Percentiles rank a stretch among this genome's conserved stretches.
Conservation (phyloP, 192 early-diverging fungal genomes). For the Coemansia sp. region DNA sequence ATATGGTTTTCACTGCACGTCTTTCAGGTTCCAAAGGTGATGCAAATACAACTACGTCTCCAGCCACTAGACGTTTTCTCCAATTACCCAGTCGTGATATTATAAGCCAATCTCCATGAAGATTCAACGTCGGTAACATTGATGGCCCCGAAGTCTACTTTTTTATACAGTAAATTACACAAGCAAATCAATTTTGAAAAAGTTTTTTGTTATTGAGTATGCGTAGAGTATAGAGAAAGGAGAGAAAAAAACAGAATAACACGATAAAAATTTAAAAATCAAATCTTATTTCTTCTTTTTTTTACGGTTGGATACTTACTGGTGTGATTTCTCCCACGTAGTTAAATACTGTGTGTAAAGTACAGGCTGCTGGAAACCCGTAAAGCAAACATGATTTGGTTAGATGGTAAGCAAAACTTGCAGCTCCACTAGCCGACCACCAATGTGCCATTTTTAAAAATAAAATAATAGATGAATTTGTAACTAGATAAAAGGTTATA, state of each 20-base stretch:
- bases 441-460: neutral
- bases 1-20: slow-evolving; percentile 74
- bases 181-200: neutral
- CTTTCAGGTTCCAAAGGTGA: slow-evolving; percentile 68
- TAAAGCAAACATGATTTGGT: slow-evolving; percentile 1
- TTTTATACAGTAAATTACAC: neutral
- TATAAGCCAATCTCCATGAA: slow-evolving; percentile 72
- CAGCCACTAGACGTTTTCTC: slow-evolving; percentile 49
- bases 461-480: neutral
- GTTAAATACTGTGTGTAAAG: slow-evolving; percentile 65
- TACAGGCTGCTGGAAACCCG: slow-evolving; percentile 62
- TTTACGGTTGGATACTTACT: slow-evolving; percentile 47
- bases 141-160: slow-evolving; percentile 67
- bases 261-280: neutral
- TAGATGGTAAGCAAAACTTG: neutral
- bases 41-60: slow-evolving; percentile 75
- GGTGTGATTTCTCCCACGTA: slow-evolving; percentile 73
- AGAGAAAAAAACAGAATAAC: neutral
- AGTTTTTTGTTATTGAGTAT: neutral
- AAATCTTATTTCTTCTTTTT: neutral
- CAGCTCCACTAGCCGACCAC: neutral
- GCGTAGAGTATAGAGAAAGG: neutral
- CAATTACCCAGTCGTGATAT: slow-evolving; percentile 66
- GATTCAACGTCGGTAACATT: slow-evolving; percentile 89
- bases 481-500: no score